Conservation (phyloP, 306 rosid genomes). For the Gillenia trifoliata region DNA sequence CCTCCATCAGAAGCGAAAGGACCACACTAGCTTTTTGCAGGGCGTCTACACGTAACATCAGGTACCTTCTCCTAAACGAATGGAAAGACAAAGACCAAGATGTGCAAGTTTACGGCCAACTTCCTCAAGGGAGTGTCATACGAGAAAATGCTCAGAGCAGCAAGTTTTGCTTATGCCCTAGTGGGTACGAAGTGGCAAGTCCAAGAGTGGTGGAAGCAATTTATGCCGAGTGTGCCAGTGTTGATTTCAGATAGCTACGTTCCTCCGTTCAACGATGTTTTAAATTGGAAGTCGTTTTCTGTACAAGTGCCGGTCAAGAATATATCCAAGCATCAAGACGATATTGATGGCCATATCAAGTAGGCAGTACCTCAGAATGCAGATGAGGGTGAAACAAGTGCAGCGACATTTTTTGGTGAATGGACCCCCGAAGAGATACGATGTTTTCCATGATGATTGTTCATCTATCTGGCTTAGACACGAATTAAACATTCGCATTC, state of each 20-base stretch:
- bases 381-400: conserved; percentile 37
- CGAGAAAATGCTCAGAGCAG: conserved; percentile 34
- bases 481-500: conserved; percentile 26
- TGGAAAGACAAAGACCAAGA: conserved; percentile 41
- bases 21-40: conserved; percentile 42
- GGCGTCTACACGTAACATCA: conserved; percentile 33
- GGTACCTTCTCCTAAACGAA: conserved; percentile 28
- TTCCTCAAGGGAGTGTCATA: conserved; percentile 26
- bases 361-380: conserved; percentile 33
- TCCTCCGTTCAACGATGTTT: conserved; percentile 46
- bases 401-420: conserved; percentile 32
- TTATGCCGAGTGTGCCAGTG: conserved; percentile 40
- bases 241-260: conserved; percentile 35
- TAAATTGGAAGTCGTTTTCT: conserved; percentile 37
- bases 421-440: conserved; percentile 34
- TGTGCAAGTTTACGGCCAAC: conserved; percentile 29
- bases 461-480: conserved; percentile 47
- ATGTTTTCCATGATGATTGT: conserved; percentile 40
- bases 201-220: conserved; percentile 49
- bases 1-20: conserved; percentile 24
- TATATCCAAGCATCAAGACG: conserved; percentile 27
- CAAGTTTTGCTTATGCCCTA: conserved; percentile 38
- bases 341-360: conserved; percentile 34
- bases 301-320: conserved; percentile 34
- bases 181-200: conserved; percentile 45